phyloP scores from a whole-genome alignment of 1,139 yeast species.

The Geotrichum europaeum region DNA sequence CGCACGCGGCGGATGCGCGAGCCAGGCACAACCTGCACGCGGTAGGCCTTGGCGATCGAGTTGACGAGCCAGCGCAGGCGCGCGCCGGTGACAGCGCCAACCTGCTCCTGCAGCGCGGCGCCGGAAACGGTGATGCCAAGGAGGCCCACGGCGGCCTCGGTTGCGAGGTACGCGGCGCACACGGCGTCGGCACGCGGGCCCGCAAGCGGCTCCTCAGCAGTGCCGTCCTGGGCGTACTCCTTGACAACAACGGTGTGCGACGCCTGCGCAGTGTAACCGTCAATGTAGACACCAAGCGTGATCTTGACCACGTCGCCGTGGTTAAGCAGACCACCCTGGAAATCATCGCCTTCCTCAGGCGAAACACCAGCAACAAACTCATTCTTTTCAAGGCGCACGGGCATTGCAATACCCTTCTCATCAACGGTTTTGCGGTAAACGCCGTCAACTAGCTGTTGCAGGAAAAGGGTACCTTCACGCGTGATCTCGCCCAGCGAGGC shows the following conservation, averaged over 20 bases:
- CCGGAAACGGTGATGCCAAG: slow-evolving; percentile 75
- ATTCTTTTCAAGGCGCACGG: slow-evolving; percentile 83
- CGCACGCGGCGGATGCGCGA: slow-evolving; percentile 86
- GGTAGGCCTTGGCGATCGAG: slow-evolving; percentile 68
- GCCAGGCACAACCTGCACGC: slow-evolving; percentile 84
- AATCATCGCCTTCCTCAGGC: slow-evolving; percentile 73
- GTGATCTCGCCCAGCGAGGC: slow-evolving; percentile 69
- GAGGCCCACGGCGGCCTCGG: slow-evolving; percentile 70
- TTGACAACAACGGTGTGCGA: slow-evolving; percentile 83
- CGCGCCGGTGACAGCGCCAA: slow-evolving; percentile 51
- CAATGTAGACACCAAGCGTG: slow-evolving; percentile 69
- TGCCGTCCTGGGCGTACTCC: slow-evolving; percentile 36
- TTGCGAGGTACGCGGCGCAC: slow-evolving; percentile 83
- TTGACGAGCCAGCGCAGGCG: slow-evolving; percentile 72
- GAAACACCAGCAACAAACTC: slow-evolving; percentile 73
- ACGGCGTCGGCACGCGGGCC: slow-evolving; percentile 86
- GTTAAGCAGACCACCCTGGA: slow-evolving; percentile 40
- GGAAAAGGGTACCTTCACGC: slow-evolving; percentile 69
- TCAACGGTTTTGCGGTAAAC: slow-evolving; percentile 28
- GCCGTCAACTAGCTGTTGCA: slow-evolving; percentile 34
- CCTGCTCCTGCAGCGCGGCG: slow-evolving; percentile 47
- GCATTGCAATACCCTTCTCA: slow-evolving; percentile 80
- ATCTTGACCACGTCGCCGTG: slow-evolving; percentile 81
- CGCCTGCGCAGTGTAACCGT: slow-evolving; percentile 84
- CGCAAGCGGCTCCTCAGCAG: slow-evolving; percentile 69